Conservation (phyloP, 2,329 filamentous ascomycete genomes). For the Colletotrichum incanum region DNA sequence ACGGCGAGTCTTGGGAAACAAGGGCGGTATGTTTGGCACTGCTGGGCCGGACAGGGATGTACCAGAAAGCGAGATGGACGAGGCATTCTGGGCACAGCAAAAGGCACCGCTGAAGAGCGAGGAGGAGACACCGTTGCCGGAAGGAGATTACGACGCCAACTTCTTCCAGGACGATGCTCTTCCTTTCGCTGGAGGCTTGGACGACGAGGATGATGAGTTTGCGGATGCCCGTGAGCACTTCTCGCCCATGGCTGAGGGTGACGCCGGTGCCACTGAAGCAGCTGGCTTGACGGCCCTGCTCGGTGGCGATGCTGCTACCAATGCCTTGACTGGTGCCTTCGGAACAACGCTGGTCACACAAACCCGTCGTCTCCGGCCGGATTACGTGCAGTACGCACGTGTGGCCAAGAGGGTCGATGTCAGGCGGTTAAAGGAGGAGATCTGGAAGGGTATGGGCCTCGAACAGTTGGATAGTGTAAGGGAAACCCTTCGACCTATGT, state of each 20-base stretch:
- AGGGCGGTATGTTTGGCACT: slow-evolving; percentile 59
- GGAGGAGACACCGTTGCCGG: slow-evolving; percentile 71
- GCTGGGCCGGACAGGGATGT: slow-evolving; percentile 65
- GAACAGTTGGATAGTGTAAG: slow-evolving; percentile 65
- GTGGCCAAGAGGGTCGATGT: slow-evolving; percentile 82
- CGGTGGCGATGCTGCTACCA: slow-evolving; percentile 65
- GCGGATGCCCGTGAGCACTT: slow-evolving; percentile 87
- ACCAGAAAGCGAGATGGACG: slow-evolving; percentile 86
- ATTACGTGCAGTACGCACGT: slow-evolving; percentile 80
- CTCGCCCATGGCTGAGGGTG: slow-evolving; percentile 74
- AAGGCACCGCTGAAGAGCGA: slow-evolving; percentile 65
- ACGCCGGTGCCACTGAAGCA: slow-evolving; percentile 61
- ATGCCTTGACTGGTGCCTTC: slow-evolving; percentile 66
- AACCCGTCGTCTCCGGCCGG: slow-evolving; percentile 74
- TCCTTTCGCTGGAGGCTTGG: slow-evolving; percentile 74
- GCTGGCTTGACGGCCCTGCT: slow-evolving; percentile 66
- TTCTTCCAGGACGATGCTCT: slow-evolving; percentile 95
- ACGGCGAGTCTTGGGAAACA: slow-evolving; percentile 68
- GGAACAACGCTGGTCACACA: slow-evolving; percentile 79
- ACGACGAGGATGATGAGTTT: slow-evolving; percentile 80
- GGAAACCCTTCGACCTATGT: slow-evolving; percentile 4
- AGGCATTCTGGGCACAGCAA: slow-evolving; percentile 92
- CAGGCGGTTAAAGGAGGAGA: slow-evolving; percentile 77
- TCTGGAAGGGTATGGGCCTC: slow-evolving; percentile 78
- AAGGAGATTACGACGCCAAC: slow-evolving; percentile 94